Conservation (phyloP, 2,329 filamentous ascomycete genomes). For the Fusarium albidum region DNA sequence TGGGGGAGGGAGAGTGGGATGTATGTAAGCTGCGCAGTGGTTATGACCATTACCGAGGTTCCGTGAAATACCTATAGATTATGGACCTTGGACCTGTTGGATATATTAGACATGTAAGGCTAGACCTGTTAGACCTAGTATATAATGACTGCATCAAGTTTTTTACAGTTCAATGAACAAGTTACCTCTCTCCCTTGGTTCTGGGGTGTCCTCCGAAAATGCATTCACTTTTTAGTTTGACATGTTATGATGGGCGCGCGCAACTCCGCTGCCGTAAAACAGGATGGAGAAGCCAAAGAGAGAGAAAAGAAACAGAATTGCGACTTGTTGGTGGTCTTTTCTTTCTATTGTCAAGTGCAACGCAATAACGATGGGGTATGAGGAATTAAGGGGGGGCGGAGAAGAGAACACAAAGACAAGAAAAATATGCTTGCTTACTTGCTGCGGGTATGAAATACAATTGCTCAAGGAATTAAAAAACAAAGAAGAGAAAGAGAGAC, state of each 20-base stretch:
- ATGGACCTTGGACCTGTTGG: no score
- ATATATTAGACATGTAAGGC: no score
- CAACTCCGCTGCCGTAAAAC: constrained; percentile 27
- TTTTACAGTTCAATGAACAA: background rate
- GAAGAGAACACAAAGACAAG: constrained; percentile 6
- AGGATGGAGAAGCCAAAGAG: no score
- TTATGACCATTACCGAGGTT: constrained; percentile 4
- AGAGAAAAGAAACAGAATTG: constrained; percentile 2
- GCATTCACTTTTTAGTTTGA: constrained; percentile 17
- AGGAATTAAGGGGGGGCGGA: no score
- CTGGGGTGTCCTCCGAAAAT: background rate
- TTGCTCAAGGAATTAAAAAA: no score
- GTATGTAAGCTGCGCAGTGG: background rate
- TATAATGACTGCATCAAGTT: background rate
- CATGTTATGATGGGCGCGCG: constrained; percentile 25
- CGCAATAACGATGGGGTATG: background rate
- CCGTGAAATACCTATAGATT: background rate
- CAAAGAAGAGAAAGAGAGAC: no score
- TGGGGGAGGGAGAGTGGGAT: background rate
- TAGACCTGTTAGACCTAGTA: background rate
- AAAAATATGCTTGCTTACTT: constrained; percentile 2
- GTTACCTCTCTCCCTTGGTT: background rate
- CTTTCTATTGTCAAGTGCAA: background rate
- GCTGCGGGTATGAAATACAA: constrained; percentile 10
- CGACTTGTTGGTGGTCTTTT: constrained; percentile 2